Evolutionary conservation across 306 rosid genomes (phyloP).

Genomic region (Calophaca sinica): DNA sequence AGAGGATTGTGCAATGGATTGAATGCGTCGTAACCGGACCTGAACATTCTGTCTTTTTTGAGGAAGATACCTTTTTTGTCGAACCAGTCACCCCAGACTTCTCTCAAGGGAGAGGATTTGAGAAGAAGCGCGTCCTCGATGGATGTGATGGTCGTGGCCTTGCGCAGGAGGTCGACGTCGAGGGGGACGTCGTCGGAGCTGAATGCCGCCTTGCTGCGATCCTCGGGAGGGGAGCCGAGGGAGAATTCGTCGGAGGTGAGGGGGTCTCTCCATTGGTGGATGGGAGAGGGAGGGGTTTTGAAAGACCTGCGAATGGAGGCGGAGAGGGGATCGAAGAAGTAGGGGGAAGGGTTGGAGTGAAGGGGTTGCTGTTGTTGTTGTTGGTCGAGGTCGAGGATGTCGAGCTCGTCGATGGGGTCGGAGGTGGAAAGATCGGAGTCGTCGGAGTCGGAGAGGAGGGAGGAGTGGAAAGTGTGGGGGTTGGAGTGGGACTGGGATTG

Average conservation of each 20-base stretch:
- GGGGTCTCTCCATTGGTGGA: not conserved
- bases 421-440: conserved; percentile 40
- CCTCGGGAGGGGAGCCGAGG: conserved; percentile 49
- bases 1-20: conserved; percentile 74
- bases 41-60: conserved; percentile 79
- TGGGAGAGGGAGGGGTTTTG: conserved; percentile 49
- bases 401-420: conserved; percentile 85
- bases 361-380: conserved; percentile 5
- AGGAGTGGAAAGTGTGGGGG: conserved; percentile 44
- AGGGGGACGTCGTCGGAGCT: conserved; percentile 85
- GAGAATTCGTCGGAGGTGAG: conserved; percentile 44
- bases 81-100: conserved; percentile 95
- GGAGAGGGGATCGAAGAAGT: conserved; percentile 71
- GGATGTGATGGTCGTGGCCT: conserved; percentile 43
- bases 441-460: conserved; percentile 50
- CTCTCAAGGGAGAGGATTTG: conserved; percentile 66
- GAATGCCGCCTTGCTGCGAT: conserved; percentile 65
- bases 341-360: conserved; percentile 48
- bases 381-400: conserved; percentile 57
- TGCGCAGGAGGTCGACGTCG: conserved; percentile 59
- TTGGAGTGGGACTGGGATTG: conserved; percentile 42
- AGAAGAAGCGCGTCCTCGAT: conserved; percentile 78
- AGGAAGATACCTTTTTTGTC: conserved; percentile 74
- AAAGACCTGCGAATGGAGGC: conserved; percentile 69
- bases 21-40: conserved; percentile 66